These are phyloP conservation scores for Tetracentron sinense DNA, from an alignment of 164 flowering plant species.

Conservation along the genomic window DNA sequence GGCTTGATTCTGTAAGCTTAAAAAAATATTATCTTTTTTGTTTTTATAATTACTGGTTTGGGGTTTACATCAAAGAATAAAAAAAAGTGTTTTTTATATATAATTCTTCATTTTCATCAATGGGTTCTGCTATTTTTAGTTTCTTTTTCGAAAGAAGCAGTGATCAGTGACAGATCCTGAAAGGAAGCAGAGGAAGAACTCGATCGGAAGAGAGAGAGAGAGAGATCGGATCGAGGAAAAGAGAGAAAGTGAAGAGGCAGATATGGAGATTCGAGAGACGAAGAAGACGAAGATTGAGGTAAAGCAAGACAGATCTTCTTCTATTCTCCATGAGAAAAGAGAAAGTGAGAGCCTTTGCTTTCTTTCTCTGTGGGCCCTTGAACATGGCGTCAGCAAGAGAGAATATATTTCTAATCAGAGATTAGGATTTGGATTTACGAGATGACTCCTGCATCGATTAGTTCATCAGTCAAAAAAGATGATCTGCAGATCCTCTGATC, in stretches of 20 bases:
- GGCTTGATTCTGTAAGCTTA: conserved; percentile 46
- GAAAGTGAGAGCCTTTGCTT: conserved; percentile 36
- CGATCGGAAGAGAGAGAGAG: conserved; percentile 2
- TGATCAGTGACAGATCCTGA: not conserved
- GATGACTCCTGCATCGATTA: too few relatives aligned
- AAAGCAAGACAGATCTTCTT: conserved; percentile 15
- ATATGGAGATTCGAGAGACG: conserved; percentile 20
- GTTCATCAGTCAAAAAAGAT: not conserved
- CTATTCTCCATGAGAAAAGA: conserved; percentile 36
- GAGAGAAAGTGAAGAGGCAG: conserved; percentile 26
- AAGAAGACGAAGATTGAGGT: conserved; percentile 21
- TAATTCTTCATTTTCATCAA: not conserved
- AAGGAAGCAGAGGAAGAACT: not conserved
- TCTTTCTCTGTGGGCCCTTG: conserved; percentile 13
- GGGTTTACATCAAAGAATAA: conserved; percentile 32
- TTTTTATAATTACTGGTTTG: conserved; percentile 35
- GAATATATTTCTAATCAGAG: too few relatives aligned
- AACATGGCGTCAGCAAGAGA: not conserved
- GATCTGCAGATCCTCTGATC: not conserved
- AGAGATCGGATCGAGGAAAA: not conserved
- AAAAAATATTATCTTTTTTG: not conserved
- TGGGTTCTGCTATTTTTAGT: not conserved
- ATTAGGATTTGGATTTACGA: too few relatives aligned
- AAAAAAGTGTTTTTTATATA: not conserved
- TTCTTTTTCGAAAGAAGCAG: not conserved